Base-by-base conservation (phyloP, 106 monocot species). In the Platanthera guangdongensis region DNA sequence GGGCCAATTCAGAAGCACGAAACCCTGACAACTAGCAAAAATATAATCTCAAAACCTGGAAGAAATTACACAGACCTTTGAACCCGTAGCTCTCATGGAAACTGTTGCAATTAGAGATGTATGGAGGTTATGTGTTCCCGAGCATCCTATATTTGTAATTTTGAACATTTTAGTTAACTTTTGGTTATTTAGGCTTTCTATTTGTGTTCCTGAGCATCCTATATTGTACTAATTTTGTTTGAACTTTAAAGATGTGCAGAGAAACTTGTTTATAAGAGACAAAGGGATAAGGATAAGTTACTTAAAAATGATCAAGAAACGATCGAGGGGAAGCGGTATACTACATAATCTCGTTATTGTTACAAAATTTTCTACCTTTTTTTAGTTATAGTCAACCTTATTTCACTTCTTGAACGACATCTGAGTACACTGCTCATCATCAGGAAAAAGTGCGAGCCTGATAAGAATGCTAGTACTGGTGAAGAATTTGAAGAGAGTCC, bases 211-310 rank as follows among this genome's bases (percentile, higher is more conserved):
- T 52, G 74, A 52, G 46, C 47, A 48, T 50, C 19, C 49, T 49
- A 50, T 71, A n/a, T 52, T 57, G 7, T 59, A 50, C 47, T 72
- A 45, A 50, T 32, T 51, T 68, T 49, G 55, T 39, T 78, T 52
- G 55, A 64, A 74, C 45, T 73, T 87, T 52, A 73, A 83, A 91
- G 86, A 71, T 91, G 91, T 84, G 91, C 88, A 86, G 91, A 88
- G 78, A 91, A 91, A 72, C 88, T 91, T 71, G 82, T 84, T 30
- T 88, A 91, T 80, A 91, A 82, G 73, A 87, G 71, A 72, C 78
- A 79, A 52, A 88, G 84, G 64, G 82, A 81, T 47, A 87, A 86
- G 77, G 82, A 86, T 78, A 52, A 80, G 71, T 48, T 49, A 14
- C 76, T 84, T 21, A 65, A 28, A 50, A 86, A 60, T 8, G 77